phyloP scores from a whole-genome alignment of 345 rosid species.

The Xanthoceras sorbifolium region DNA sequence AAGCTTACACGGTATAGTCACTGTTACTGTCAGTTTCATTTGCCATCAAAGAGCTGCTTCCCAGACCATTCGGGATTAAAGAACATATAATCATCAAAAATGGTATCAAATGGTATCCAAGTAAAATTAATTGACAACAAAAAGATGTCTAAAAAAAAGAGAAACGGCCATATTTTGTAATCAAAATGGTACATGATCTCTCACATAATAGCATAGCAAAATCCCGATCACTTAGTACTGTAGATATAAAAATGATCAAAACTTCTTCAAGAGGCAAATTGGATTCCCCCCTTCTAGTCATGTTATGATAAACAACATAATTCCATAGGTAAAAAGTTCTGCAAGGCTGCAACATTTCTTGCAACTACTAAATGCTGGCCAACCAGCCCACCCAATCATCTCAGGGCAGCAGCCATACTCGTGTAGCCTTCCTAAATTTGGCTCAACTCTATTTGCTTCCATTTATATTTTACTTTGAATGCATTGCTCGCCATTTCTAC shows the following conservation, averaged over 20 bases:
- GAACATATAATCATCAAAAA: too few species aligned
- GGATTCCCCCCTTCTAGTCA: not conserved
- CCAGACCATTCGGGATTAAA: too few species aligned
- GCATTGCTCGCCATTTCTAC: not conserved
- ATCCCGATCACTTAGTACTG: not conserved
- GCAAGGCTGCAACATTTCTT: not conserved
- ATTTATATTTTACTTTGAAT: not conserved
- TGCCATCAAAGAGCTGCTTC: too few species aligned
- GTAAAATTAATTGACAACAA: not conserved
- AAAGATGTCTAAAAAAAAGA: not conserved
- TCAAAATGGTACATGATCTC: slow-evolving; percentile 12
- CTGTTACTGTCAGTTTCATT: too few species aligned
- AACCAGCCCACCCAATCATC: not conserved
- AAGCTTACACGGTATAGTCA: too few species aligned
- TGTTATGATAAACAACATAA: not conserved
- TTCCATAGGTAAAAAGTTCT: not conserved
- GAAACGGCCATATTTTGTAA: not conserved
- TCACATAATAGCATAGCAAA: not conserved
- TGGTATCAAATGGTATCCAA: not conserved
- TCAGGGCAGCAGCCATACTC: not conserved
- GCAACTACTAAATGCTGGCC: not conserved
- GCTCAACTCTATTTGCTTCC: not conserved
- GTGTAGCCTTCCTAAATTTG: not conserved
- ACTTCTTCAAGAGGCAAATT: not conserved
- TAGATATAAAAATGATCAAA: slow-evolving; percentile 8